Conservation (phyloP, 352 stramenopile genomes). For the Pythium scleroteichum region DNA sequence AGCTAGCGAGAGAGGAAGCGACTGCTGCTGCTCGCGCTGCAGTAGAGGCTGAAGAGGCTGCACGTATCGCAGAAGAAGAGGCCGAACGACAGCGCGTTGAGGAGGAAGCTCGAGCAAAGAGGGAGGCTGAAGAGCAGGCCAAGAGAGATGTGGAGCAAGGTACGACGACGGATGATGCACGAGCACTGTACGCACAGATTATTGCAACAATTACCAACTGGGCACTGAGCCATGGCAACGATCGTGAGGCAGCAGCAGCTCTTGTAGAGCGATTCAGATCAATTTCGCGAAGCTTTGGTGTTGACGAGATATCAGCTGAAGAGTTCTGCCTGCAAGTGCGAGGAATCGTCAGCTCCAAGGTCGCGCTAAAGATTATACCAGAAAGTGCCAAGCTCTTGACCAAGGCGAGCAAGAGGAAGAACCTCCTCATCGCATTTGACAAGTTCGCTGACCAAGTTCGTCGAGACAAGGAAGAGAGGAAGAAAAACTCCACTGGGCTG, state of each 20-base stretch:
- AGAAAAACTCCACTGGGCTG: slow-evolving; percentile 41
- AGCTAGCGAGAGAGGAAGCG: slow-evolving; percentile 46
- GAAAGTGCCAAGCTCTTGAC: slow-evolving; percentile 70
- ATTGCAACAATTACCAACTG: slow-evolving; percentile 63
- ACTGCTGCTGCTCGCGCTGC: slow-evolving; percentile 33
- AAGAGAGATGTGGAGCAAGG: slow-evolving; percentile 23
- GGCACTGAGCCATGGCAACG: slow-evolving; percentile 49
- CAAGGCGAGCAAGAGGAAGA: slow-evolving; percentile 54
- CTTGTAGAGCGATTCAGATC: slow-evolving; percentile 65
- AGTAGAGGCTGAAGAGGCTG: slow-evolving; percentile 35
- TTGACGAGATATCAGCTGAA: slow-evolving; percentile 67
- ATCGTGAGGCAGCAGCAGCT: slow-evolving; percentile 43
- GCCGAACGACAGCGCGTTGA: slow-evolving; percentile 49
- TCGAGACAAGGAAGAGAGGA: slow-evolving; percentile 77
- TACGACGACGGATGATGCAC: slow-evolving; percentile 41
- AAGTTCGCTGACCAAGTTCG: slow-evolving; percentile 70
- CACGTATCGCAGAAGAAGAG: slow-evolving; percentile 36
- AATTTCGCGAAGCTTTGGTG: slow-evolving; percentile 54
- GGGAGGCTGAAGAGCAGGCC: slow-evolving; percentile 48
- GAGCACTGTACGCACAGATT: slow-evolving; percentile 64
- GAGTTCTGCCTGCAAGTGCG: slow-evolving; percentile 73
- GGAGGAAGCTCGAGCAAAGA: slow-evolving; percentile 53
- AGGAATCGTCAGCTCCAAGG: slow-evolving; percentile 72
- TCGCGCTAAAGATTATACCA: slow-evolving; percentile 68
- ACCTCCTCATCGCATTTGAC: slow-evolving; percentile 54